Percentiles rank a stretch among this genome's conserved stretches.
These are phyloP conservation scores for Neofusicoccum laricinum DNA, from an alignment of 2,329 filamentous ascomycete species.

Conservation along the genomic window DNA sequence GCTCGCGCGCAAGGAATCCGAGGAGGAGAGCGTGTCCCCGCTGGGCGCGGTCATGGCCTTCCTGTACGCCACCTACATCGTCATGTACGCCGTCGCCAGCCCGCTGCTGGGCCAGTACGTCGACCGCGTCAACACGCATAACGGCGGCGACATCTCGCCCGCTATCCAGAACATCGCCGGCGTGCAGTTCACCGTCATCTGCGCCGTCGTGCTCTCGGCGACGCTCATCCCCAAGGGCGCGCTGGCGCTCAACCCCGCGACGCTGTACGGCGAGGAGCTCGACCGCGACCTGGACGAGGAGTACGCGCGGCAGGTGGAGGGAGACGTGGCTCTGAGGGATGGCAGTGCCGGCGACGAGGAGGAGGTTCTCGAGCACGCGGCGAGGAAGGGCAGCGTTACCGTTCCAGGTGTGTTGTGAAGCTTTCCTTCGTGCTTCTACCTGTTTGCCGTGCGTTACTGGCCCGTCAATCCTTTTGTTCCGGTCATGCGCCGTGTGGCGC, in stretches of 20 bases:
- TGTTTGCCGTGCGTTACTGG: too few relatives aligned
- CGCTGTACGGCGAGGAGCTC: constrained; percentile 39
- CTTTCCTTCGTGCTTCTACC: not conserved
- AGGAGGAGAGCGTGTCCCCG: constrained; percentile 46
- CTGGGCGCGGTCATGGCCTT: constrained; percentile 53
- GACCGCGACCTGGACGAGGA: constrained; percentile 26
- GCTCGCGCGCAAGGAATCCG: constrained; percentile 44
- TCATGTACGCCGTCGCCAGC: constrained; percentile 45
- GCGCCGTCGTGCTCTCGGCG: constrained; percentile 40
- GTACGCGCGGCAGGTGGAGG: not conserved
- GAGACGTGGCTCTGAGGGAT: not conserved
- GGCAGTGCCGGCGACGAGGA: not conserved
- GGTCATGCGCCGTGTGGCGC: too few relatives aligned
- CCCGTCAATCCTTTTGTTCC: not conserved
- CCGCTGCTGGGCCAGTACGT: constrained; percentile 48
- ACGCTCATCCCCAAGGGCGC: constrained; percentile 49
- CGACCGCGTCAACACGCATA: constrained; percentile 37
- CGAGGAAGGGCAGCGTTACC: not conserved
- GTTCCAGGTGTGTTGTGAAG: not conserved
- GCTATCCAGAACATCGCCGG: constrained; percentile 46
- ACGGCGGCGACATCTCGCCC: constrained; percentile 34
- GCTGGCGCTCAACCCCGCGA: constrained; percentile 43
- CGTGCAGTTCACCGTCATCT: constrained; percentile 48
- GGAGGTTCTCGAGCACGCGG: not conserved
- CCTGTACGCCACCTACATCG: constrained; percentile 50